Conservation (phyloP, 805 yeast genomes). For the Metschnikowia gelsemii region DNA sequence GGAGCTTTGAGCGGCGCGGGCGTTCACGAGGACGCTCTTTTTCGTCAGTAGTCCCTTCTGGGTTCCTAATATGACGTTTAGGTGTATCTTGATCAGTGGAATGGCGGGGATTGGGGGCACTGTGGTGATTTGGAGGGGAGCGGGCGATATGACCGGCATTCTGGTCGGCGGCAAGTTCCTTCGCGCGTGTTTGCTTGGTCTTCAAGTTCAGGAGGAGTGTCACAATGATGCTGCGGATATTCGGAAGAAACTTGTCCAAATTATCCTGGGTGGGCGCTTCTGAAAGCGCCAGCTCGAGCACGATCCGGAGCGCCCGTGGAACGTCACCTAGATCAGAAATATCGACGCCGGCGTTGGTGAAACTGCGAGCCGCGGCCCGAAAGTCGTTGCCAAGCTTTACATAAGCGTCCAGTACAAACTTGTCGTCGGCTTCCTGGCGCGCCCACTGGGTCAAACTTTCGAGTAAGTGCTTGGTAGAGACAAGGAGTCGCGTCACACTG, state of each 20-base stretch:
- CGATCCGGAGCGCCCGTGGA: slow-evolving; percentile 73
- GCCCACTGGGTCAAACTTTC: slow-evolving; percentile 93
- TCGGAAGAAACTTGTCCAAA: slow-evolving; percentile 76
- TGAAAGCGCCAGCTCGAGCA: slow-evolving; percentile 82
- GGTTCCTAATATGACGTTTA: not conserved
- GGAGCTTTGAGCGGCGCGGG: slow-evolving; percentile 11
- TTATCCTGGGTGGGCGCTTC: slow-evolving; percentile 82
- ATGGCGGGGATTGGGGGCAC: too few relatives aligned
- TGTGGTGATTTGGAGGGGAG: too few relatives aligned
- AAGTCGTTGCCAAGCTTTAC: slow-evolving; percentile 93
- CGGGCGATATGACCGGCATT: too few relatives aligned
- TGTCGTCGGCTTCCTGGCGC: slow-evolving; percentile 69
- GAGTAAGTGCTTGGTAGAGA: slow-evolving; percentile 85
- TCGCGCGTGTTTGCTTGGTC: slow-evolving; percentile 65
- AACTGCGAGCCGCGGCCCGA: slow-evolving; percentile 79
- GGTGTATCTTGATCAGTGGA: too few relatives aligned
- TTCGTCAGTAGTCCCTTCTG: not conserved
- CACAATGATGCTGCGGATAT: slow-evolving; percentile 82
- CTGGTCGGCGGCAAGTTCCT: slow-evolving; percentile 32
- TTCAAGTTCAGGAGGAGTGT: slow-evolving; percentile 76
- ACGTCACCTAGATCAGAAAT: slow-evolving; percentile 86
- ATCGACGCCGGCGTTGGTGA: slow-evolving; percentile 74
- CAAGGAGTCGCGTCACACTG: slow-evolving; percentile 73
- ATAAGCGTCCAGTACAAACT: slow-evolving; percentile 84
- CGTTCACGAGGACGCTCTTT: slow-evolving; percentile 1